Conservation (phyloP, 169 alveolate species). For the Theileria annulata region DNA sequence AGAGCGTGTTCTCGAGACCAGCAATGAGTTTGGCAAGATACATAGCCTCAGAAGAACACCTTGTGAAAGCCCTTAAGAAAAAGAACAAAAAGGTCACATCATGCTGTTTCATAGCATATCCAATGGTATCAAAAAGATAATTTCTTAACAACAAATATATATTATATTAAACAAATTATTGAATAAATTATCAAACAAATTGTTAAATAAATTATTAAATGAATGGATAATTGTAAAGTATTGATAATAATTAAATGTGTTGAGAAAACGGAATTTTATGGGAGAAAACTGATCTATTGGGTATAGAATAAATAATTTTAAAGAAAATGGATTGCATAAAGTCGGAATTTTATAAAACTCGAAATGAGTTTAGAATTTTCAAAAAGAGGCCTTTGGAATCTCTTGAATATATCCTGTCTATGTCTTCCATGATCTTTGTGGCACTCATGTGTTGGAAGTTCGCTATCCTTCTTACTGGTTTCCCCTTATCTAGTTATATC, state of each 20-base stretch:
- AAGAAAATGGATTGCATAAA: conserved; percentile 48
- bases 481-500: neutral
- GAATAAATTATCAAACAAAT: neutral
- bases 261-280: neutral
- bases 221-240: neutral
- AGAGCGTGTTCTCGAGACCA: conserved; percentile 31
- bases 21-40: conserved; percentile 30
- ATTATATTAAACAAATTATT: neutral
- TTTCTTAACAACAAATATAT: neutral
- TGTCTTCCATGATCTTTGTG: conserved; percentile 47
- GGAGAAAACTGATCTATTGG: neutral
- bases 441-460: conserved; percentile 66
- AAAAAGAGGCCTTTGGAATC: conserved; percentile 50
- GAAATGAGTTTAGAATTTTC: conserved; percentile 41
- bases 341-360: conserved; percentile 12
- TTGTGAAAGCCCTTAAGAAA: conserved; percentile 27
- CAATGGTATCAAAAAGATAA: conserved; percentile 34
- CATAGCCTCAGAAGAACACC: conserved; percentile 31
- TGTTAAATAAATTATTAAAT: neutral
- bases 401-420: conserved; percentile 46
- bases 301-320: conserved; percentile 5
- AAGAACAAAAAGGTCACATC: conserved; percentile 29
- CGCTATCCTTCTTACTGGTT: conserved; percentile 55
- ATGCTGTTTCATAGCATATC: conserved; percentile 56
- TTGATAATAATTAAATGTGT: neutral